A percentile compares a stretch with the other conserved stretches of the same genome.
These are phyloP conservation scores for Penicillium egyptiacum DNA, from an alignment of 495 filamentous ascomycete genomes.

Conservation along the genomic window DNA sequence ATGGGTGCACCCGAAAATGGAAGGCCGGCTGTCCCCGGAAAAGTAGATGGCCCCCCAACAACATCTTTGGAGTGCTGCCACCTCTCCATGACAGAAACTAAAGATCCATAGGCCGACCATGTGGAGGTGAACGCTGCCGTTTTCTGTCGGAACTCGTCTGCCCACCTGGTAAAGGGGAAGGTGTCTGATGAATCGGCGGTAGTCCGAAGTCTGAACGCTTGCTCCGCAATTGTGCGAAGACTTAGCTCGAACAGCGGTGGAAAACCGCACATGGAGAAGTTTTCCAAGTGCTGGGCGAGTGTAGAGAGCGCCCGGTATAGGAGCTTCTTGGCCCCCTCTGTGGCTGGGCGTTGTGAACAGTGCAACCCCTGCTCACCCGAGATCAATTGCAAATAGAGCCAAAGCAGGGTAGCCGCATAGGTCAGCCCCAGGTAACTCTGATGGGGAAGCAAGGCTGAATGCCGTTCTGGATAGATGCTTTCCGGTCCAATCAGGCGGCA, in stretches of 20 bases:
- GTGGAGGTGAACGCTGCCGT: slow-evolving; percentile 26
- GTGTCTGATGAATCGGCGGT: slow-evolving; percentile 32
- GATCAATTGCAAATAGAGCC: slow-evolving; percentile 44
- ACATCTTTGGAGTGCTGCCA: slow-evolving; percentile 32
- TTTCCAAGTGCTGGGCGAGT: slow-evolving; percentile 48
- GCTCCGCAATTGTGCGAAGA: slow-evolving; percentile 42
- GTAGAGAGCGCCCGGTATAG: slow-evolving; percentile 45
- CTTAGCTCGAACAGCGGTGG: slow-evolving; percentile 49
- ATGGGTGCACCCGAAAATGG: slow-evolving; percentile 6
- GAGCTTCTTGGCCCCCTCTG: slow-evolving; percentile 47
- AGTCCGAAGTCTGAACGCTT: slow-evolving; percentile 38
- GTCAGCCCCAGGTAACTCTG: slow-evolving; percentile 49
- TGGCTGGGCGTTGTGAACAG: slow-evolving; percentile 38
- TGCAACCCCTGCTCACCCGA: slow-evolving; percentile 36
- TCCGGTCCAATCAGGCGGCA: slow-evolving; percentile 46
- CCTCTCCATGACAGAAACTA: slow-evolving; percentile 35
- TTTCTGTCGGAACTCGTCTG: slow-evolving; percentile 39
- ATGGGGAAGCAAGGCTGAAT: slow-evolving; percentile 48
- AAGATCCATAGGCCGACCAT: slow-evolving; percentile 43
- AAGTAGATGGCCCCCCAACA: slow-evolving; percentile 13
- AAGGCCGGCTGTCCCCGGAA: slow-evolving; percentile 10
- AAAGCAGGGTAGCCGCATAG: slow-evolving; percentile 48
- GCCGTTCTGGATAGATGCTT: slow-evolving; percentile 44
- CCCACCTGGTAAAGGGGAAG: slow-evolving; percentile 44
- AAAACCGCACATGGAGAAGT: slow-evolving; percentile 47